These are phyloP conservation scores for Colletotrichum salicis DNA, from an alignment of 2,329 filamentous ascomycete genomes.

Conservation along the genomic window DNA sequence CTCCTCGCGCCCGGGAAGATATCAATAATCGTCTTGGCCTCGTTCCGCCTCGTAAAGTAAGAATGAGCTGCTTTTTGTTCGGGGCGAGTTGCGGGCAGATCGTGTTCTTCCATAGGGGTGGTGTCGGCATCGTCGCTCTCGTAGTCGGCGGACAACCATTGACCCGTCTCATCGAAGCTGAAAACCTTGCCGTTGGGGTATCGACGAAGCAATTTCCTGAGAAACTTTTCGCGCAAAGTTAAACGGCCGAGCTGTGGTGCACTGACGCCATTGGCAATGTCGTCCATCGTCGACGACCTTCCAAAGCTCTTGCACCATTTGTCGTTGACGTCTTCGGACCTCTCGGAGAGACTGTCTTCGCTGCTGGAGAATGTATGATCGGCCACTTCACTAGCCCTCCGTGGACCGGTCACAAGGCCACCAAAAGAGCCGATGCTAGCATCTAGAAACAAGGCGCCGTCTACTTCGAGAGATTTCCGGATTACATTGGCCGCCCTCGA, in stretches of 20 bases:
- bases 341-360: constrained; percentile 36
- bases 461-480: constrained; percentile 51
- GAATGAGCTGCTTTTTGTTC: constrained; percentile 21
- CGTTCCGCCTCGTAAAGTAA: constrained; percentile 38
- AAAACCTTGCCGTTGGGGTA: constrained; percentile 61
- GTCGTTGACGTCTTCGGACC: constrained; percentile 24
- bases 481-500: constrained; percentile 57
- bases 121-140: constrained; percentile 25
- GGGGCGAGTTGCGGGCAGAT: not conserved
- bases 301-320: constrained; percentile 49
- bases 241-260: constrained; percentile 29
- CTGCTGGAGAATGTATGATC: constrained; percentile 38
- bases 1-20: constrained; percentile 53
- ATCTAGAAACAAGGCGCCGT: constrained; percentile 35
- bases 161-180: constrained; percentile 53
- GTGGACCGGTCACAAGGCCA: constrained; percentile 39
- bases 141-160: constrained; percentile 45
- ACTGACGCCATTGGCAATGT: constrained; percentile 45
- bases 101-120: constrained; percentile 29
- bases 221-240: constrained; percentile 50
- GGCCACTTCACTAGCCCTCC: constrained; percentile 27
- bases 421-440: constrained; percentile 43
- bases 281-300: constrained; percentile 46
- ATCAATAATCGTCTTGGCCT: constrained; percentile 46
- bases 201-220: constrained; percentile 53